Conservation (phyloP, 163 green algal genomes). For the Scenedesmus sp. region DNA sequence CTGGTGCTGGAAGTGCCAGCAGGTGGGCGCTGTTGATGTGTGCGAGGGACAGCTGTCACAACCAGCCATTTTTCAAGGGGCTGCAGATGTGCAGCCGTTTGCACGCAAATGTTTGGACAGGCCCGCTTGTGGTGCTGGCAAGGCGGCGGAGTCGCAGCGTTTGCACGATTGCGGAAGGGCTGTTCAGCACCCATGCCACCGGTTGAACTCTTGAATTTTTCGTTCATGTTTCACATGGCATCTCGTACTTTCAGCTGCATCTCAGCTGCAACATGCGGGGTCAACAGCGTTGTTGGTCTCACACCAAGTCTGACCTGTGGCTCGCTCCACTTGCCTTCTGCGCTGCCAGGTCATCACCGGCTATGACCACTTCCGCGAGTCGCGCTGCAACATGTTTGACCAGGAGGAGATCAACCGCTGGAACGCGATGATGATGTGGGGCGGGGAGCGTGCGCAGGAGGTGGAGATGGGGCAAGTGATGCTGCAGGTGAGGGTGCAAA, state of each 20-base stretch:
- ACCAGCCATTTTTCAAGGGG: background rate
- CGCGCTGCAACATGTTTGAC: conserved; percentile 82
- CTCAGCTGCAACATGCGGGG: conserved; percentile 12
- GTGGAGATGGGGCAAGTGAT: conserved; percentile 23
- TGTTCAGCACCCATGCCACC: too few relatives aligned
- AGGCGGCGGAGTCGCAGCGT: too few relatives aligned
- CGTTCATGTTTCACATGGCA: too few relatives aligned
- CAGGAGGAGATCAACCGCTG: conserved; percentile 76
- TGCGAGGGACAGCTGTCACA: background rate
- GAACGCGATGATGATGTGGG: conserved; percentile 60
- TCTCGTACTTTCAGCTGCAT: too few relatives aligned
- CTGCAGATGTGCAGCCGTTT: too few relatives aligned
- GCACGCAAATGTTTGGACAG: too few relatives aligned
- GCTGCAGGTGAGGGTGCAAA: conserved; percentile 7
- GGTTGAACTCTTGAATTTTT: too few relatives aligned
- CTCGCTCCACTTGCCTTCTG: too few relatives aligned
- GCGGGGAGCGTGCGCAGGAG: conserved; percentile 9
- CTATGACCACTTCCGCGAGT: conserved; percentile 81
- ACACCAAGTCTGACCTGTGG: too few relatives aligned
- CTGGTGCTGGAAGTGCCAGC: conserved; percentile 68
- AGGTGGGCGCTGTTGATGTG: background rate
- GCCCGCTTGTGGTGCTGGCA: too few relatives aligned
- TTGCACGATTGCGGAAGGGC: too few relatives aligned
- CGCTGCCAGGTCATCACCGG: conserved; percentile 65
- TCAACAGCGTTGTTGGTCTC: too few relatives aligned